Base-by-base conservation (phyloP, 495 filamentous ascomycete genomes). In the Pseudomonodictys pantanalensis region DNA sequence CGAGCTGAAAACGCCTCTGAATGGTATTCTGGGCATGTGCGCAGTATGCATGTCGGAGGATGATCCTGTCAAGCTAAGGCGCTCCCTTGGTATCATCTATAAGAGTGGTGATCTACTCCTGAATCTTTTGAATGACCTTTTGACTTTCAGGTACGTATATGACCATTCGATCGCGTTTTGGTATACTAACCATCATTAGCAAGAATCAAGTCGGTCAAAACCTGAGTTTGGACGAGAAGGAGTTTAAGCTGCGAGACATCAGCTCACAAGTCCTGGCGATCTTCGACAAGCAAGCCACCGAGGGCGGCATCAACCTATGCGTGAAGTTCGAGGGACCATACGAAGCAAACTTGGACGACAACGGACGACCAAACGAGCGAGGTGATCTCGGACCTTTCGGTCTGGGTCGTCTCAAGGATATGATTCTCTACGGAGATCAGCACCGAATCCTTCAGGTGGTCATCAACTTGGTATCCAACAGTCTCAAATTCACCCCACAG, bases 401-500 rank as follows among this genome's bases (percentile, higher is more conserved):
- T 9, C 76, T 79, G 6, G 86, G 81, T 20, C 77, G 83, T 30
- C 64, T 91, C 30, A 87, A 85, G 67, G 86, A 92, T 56, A 85
- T 86, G 81, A 74, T 86, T 46, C 76, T 95, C 3, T 92, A 88
- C 86, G 91, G 91, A n/a, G 92, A 96, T 66, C 86, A 91, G 60
- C 89, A 95, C 64, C 79, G 92, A 25, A 90, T 96, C 28, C 72
- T 95, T 11, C 91, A 96, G 66, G 87, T 95, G 26, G 80, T 96
- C 43, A 95, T 96, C 75, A 97, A 97, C 58, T 78, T 97, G 12
- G 90, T 96, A 38, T 89, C 87, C 73, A 97, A 97, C 72, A 89
- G 86, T 66, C 76, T 96, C 12, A 97, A 97, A 68, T 97, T 97
- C 66, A 97, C 92, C 1, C 90, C 90, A 0, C 74, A 84, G 38